Base-by-base conservation (phyloP, 1,284 basidiomycete genomes). In the Cryptococcus deneoformans region DNA sequence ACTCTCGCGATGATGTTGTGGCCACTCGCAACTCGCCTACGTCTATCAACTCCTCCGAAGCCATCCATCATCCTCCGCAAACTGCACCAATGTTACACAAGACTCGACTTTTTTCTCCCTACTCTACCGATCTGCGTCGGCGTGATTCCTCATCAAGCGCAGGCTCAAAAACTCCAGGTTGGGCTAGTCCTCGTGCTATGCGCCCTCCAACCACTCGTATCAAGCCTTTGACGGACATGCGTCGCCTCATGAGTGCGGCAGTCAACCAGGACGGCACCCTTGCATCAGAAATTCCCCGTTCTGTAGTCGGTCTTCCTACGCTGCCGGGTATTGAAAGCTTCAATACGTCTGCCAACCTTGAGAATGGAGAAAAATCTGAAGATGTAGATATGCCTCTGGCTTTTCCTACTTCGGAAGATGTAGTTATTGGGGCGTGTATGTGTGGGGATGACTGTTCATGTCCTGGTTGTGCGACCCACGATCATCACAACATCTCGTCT, bases 381-480 rank as follows among this genome's bases (percentile, higher is more conserved):
- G 64, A 73, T 20, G 52, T 63, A 11, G 71, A 73, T 45, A 59
- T 52, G 48, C 66, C 70, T 0, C 46, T 76, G 6, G 56, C 69
- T 0, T 77, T 77, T 63, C 73, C 75, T 1, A 77, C 73, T 0
- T 51, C 59, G 1, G 73, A 76, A 51, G 67, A 72, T n/a, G 68
- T 73, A 16, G 65, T 70, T 35, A 70, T 79, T 39, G 72, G 71
- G 8, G 71, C 71, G 0, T 79, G 78, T 54, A 74, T 20, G 20
- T 79, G 78, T 57, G 77, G 77, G 1, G 71, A 76, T 8, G 70
- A 71, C 7, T 79, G 78, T 55, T 64, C 71, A 9, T 79, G 78
- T 62, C 68, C 78, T 3, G 74, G 72, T 7, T 79, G 78, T 50
- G 66, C 67, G 3, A 73, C 71, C 1, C 78, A 79, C 56, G 67